A percentile compares a stretch with the other conserved stretches of the same genome.
Conservation (phyloP, 1,284 basidiomycete genomes). For the Chiua sp. region DNA sequence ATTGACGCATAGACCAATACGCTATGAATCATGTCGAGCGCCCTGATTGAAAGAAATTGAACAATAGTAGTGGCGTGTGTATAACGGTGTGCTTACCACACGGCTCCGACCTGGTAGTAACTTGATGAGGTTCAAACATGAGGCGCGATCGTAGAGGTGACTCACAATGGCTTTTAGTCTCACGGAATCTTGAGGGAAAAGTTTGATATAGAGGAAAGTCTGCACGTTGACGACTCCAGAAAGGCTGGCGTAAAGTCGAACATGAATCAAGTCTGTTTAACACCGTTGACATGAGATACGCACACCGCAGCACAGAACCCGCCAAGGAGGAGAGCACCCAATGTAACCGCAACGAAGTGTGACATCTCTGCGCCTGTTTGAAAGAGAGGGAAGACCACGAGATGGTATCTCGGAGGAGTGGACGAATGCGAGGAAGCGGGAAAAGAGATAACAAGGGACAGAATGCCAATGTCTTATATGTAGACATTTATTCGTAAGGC, state of each 20-base stretch:
- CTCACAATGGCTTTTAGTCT: slow-evolving; percentile 45
- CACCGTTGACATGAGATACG: not conserved
- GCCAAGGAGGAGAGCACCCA: slow-evolving; percentile 50
- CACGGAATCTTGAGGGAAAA: slow-evolving; percentile 43
- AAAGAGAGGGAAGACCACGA: not conserved
- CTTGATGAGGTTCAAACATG: not conserved
- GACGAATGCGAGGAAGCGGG: not conserved
- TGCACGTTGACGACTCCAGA: slow-evolving; percentile 51
- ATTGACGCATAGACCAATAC: slow-evolving; percentile 32
- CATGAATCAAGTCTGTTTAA: not conserved
- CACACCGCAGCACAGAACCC: slow-evolving; percentile 47
- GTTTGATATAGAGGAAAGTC: slow-evolving; percentile 47
- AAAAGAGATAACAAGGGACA: not conserved
- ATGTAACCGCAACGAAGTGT: slow-evolving; percentile 31
- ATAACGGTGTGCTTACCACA: slow-evolving; percentile 24
- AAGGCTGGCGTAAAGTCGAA: slow-evolving; percentile 36
- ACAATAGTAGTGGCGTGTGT: slow-evolving; percentile 5
- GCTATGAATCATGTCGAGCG: slow-evolving; percentile 34
- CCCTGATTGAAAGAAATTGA: slow-evolving; percentile 17
- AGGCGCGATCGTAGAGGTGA: slow-evolving; percentile 9
- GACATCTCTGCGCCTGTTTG: slow-evolving; percentile 8
- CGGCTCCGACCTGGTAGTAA: slow-evolving; percentile 27
- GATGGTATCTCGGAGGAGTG: not conserved
- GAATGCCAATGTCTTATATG: slow-evolving; percentile 5
- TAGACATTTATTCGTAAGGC: too few species aligned